Conservation (phyloP, 2,329 filamentous ascomycete genomes). For the Diaporthe eres region DNA sequence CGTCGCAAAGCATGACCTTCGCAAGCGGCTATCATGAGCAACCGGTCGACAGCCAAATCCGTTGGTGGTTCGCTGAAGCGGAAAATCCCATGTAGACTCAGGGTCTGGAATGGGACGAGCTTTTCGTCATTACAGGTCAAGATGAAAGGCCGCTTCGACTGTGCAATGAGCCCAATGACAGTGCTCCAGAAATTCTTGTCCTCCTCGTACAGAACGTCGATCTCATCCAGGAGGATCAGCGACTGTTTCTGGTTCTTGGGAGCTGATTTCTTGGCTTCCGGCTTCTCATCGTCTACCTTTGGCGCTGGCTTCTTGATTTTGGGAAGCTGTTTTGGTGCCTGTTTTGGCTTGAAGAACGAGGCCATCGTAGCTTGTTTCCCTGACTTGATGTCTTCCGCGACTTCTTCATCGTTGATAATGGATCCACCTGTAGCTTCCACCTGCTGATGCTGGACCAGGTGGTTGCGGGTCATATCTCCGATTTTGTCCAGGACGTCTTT, state of each 20-base stretch:
- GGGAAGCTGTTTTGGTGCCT: constrained; percentile 45
- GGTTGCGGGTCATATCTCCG: constrained; percentile 97
- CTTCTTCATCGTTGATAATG: constrained; percentile 58
- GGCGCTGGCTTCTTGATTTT: constrained; percentile 52
- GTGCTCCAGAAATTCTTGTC: constrained; percentile 96
- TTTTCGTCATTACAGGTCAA: constrained; percentile 95
- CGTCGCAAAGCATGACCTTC: constrained; percentile 87
- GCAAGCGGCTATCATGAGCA: constrained; percentile 85
- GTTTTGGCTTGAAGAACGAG: constrained; percentile 80
- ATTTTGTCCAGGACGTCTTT: constrained; percentile 93
- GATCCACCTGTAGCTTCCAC: constrained; percentile 48
- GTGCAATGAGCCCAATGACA: constrained; percentile 80
- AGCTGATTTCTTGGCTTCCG: constrained; percentile 49
- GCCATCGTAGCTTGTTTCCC: constrained; percentile 85
- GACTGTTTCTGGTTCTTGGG: constrained; percentile 86
- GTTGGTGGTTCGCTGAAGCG: constrained; percentile 77
- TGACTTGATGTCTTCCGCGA: constrained; percentile 72
- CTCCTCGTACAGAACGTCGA: constrained; percentile 93
- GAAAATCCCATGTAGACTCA: constrained; percentile 89
- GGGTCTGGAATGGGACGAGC: constrained; percentile 79
- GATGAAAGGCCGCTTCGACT: constrained; percentile 92
- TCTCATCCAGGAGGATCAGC: constrained; percentile 93
- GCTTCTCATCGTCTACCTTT: constrained; percentile 46
- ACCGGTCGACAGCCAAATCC: constrained; percentile 81
- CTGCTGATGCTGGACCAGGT: constrained; percentile 78